Conservation (phyloP, 176 grass and related monocot species). For the Pontederia crassipes region DNA sequence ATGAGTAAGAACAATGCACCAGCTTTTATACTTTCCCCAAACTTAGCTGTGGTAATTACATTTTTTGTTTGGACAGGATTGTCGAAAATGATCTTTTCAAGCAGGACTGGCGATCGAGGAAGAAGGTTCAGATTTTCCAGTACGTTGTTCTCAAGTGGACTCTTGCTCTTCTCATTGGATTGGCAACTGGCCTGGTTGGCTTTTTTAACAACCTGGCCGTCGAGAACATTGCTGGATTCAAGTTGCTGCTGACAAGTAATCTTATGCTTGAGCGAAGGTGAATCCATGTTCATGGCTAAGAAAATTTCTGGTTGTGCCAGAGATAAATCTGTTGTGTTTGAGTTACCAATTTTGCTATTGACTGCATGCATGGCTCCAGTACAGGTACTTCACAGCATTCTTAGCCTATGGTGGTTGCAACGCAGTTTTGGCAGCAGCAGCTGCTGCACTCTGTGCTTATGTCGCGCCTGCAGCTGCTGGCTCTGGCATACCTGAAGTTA, state of each 20-base stretch:
- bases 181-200: constrained; percentile 63
- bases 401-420: constrained; percentile 60
- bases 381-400: constrained; percentile 84
- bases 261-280: constrained; percentile 81
- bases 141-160: constrained; percentile 90
- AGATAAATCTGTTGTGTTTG: neutral
- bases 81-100: constrained; percentile 91
- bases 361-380: constrained; percentile 41
- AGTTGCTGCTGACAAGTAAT: constrained; percentile 66
- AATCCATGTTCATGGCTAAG: constrained; percentile 5
- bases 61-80: constrained; percentile 34
- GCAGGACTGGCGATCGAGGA: constrained; percentile 89
- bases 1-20: constrained; percentile 42
- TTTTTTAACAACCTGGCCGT: constrained; percentile 94
- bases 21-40: neutral
- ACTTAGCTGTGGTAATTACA: too few relatives aligned
- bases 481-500: constrained; percentile 95
- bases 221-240: constrained; percentile 93
- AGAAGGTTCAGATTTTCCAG: constrained; percentile 82
- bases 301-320: too few relatives aligned
- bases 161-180: constrained; percentile 71
- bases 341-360: too few relatives aligned
- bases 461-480: constrained; percentile 96
- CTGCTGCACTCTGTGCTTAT: constrained; percentile 81
- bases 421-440: constrained; percentile 45